A percentile compares a stretch with the other conserved stretches of the same genome.
phyloP scores from a whole-genome alignment of 306 rosid species.

The Casuarina cunninghamiana region DNA sequence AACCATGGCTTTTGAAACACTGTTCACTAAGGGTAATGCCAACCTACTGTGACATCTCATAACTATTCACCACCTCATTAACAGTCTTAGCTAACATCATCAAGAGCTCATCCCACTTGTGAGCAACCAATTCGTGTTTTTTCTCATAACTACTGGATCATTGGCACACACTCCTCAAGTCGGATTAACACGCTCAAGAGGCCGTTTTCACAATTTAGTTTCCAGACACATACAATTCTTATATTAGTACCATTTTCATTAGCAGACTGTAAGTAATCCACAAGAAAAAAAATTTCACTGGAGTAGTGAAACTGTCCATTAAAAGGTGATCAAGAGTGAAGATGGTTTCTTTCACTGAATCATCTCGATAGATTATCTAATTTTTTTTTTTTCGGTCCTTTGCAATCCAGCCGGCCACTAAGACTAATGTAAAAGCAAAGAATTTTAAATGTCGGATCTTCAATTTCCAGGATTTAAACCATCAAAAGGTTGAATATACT shows the following conservation, averaged over 20 bases:
- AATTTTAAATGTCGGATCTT: neutral
- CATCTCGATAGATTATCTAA: neutral
- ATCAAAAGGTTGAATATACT: neutral
- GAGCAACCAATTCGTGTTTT: neutral
- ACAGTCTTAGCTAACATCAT: neutral
- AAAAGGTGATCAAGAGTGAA: neutral
- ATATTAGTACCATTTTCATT: neutral
- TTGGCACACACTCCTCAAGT: neutral
- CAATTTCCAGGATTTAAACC: neutral
- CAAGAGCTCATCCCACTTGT: neutral
- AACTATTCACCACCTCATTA: neutral
- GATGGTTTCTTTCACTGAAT: neutral
- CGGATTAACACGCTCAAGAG: neutral
- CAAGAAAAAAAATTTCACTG: neutral
- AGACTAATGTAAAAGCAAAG: neutral
- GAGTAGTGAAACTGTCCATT: neutral
- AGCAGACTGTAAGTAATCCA: neutral
- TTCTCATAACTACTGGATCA: neutral
- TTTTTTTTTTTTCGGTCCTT: neutral
- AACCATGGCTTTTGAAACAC: neutral
- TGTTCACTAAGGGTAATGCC: neutral
- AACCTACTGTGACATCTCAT: neutral
- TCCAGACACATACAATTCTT: neutral
- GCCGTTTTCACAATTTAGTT: neutral
- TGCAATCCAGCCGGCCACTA: neutral